Evolutionary conservation across 306 rosid species (phyloP), one percentile per base, ranked within the genome.

Genomic region (Pterocarpus macrocarpus): DNA sequence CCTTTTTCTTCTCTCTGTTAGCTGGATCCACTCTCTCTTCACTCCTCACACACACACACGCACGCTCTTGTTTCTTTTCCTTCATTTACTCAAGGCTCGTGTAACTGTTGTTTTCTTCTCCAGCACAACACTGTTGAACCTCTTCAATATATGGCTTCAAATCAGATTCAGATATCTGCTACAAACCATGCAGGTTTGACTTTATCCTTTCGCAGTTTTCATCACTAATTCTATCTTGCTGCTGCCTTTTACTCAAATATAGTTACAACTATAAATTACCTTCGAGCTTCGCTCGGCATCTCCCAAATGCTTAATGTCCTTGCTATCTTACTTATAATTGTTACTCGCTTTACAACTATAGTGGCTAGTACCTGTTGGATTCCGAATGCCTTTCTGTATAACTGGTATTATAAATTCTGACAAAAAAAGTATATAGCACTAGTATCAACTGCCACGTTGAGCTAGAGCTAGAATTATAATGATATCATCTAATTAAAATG

Each of bases 151-250:
- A 94, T 88, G 58, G 90, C 90, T 58, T 69, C 89, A 12, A 86
- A 77, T 90, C 93, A 85, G 63, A 47, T 84, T 89, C 93, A 85
- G 63, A 36, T 83, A 68, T 72, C 93, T 33, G 78, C 76, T 14
- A 80, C 86, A 62, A 69, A 66, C 52, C 80, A 72, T 64, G 64
- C 91, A 91, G 97, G 97, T 92, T 89, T 84, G 82, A 69, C 59
- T 82, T 75, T 73, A 41, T 78, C 14, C 12, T 32, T 77, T 56
- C 14, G 14, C 49, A 1, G 10, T 71, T 55, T 30, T 55, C 57
- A 4, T 59, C 17, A 30, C 36, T 55, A 41, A 34, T 45, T n/a
- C 8, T 72, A 32, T 57, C 5, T 71, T 10, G 53, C 43, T 28
- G 34, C 52, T 45, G 28, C 12, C 8, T 55, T 10, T 15, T 67